Evolutionary conservation across 2,329 filamentous ascomycete genomes (phyloP).

Genomic region (Talaromyces sp.): DNA sequence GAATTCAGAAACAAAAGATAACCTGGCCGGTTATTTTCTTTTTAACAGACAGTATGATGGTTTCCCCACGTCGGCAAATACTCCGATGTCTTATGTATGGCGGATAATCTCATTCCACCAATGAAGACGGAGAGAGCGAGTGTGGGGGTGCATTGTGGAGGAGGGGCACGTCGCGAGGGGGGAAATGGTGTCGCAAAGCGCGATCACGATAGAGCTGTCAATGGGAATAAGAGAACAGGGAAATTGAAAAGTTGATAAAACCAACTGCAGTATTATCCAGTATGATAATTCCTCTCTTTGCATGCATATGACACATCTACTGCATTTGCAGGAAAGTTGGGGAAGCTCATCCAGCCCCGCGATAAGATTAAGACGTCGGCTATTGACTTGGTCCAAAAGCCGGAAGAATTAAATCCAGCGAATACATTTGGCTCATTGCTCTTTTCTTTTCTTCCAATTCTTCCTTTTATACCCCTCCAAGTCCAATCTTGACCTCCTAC

Average conservation of each 20-base stretch:
- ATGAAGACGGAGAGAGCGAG: conserved; percentile 7
- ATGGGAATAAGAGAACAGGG: background rate
- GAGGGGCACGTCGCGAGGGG: conserved; percentile 3
- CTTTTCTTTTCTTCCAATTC: conserved; percentile 9
- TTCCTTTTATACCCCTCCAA: background rate
- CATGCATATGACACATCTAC: no score
- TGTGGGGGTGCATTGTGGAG: conserved; percentile 21
- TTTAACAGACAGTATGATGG: background rate
- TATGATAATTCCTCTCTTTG: no score
- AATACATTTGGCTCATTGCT: background rate
- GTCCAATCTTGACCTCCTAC: background rate
- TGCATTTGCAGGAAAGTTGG: no score
- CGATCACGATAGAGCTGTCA: background rate
- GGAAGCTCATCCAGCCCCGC: background rate
- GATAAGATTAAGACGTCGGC: conserved; percentile 29
- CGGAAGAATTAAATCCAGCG: conserved; percentile 29
- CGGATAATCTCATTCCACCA: conserved; percentile 26
- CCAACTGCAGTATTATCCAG: no score
- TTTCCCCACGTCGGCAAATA: conserved; percentile 10
- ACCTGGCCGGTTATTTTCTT: background rate
- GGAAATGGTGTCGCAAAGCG: background rate
- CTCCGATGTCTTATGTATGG: conserved; percentile 22
- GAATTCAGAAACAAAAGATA: background rate
- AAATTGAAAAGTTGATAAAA: no score
- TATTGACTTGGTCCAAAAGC: conserved; percentile 32